Evolutionary conservation across 225 moss, liverwort and hornwort genomes (phyloP).

Genomic region (Bryoerythrophyllum caledonicum): DNA sequence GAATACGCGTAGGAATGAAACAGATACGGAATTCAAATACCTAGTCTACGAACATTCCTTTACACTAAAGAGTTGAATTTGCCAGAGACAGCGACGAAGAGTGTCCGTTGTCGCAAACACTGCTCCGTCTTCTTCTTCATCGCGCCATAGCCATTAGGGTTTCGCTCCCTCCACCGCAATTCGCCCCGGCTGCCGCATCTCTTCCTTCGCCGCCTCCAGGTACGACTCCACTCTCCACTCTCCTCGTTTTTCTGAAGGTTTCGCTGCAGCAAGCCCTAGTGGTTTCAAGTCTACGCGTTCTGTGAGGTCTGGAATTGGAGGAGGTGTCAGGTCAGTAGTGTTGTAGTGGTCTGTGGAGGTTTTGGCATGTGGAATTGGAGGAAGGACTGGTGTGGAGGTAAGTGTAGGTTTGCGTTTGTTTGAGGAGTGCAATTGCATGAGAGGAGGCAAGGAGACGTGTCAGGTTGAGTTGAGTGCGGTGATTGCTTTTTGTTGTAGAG

Average conservation of each 20-base stretch:
- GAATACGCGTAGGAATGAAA: too few relatives aligned
- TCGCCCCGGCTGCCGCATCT: constrained; percentile 3
- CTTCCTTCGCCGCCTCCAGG: constrained; percentile 5
- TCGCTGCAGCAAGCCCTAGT: constrained; percentile 6
- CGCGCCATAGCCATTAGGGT: constrained; percentile 24
- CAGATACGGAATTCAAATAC: constrained; percentile 43
- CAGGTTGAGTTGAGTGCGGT: too few relatives aligned
- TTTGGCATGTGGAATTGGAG: too few relatives aligned
- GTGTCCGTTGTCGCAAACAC: not conserved
- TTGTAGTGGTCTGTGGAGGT: too few relatives aligned
- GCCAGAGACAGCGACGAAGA: not conserved
- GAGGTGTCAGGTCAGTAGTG: too few relatives aligned
- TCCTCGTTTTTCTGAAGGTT: not conserved
- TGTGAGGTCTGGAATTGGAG: too few relatives aligned
- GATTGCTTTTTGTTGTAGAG: too few relatives aligned
- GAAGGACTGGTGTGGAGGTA: too few relatives aligned
- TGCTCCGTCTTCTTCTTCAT: not conserved
- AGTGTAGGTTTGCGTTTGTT: too few relatives aligned
- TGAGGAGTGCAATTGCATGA: too few relatives aligned
- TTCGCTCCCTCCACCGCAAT: not conserved
- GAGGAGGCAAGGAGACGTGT: too few relatives aligned
- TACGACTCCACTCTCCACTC: not conserved
- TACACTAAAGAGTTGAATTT: not conserved
- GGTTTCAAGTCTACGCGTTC: not conserved
- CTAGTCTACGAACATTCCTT: not conserved